Conservation (phyloP, 768 basidiomycete genomes). For the Nidularia pulvinata region DNA sequence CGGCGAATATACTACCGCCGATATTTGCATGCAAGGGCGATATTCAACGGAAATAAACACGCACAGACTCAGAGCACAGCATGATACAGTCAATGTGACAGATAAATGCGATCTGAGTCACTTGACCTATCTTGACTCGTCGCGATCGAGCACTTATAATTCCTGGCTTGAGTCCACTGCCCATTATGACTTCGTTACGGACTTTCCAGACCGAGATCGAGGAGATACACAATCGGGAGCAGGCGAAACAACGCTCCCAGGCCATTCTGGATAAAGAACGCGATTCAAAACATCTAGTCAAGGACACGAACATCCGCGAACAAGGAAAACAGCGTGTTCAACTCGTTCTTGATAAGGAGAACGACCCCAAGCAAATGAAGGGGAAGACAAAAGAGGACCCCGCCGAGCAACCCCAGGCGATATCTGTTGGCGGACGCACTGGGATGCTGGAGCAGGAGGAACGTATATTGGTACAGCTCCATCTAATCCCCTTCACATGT, state of each 20-base stretch:
- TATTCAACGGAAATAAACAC: no score
- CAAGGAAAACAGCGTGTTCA: conserved; percentile 32
- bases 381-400: conserved; percentile 39
- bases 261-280: conserved; percentile 29
- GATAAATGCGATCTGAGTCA: no score
- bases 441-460: conserved; percentile 49
- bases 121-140: no score
- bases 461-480: conserved; percentile 44
- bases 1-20: no score
- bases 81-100: no score
- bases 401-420: neutral
- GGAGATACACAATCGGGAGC: conserved; percentile 69
- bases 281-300: conserved; percentile 19
- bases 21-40: no score
- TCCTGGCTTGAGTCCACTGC: no score
- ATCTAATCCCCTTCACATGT: neutral
- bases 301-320: conserved; percentile 22
- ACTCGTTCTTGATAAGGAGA: conserved; percentile 13
- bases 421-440: conserved; percentile 8
- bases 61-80: no score
- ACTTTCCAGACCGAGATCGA: conserved; percentile 79
- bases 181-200: conserved; percentile 47
- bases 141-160: no score
- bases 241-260: conserved; percentile 57
- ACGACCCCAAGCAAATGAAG: conserved; percentile 25